phyloP scores from a whole-genome alignment of 1,284 basidiomycete species.

The Malassezia cuniculi region DNA sequence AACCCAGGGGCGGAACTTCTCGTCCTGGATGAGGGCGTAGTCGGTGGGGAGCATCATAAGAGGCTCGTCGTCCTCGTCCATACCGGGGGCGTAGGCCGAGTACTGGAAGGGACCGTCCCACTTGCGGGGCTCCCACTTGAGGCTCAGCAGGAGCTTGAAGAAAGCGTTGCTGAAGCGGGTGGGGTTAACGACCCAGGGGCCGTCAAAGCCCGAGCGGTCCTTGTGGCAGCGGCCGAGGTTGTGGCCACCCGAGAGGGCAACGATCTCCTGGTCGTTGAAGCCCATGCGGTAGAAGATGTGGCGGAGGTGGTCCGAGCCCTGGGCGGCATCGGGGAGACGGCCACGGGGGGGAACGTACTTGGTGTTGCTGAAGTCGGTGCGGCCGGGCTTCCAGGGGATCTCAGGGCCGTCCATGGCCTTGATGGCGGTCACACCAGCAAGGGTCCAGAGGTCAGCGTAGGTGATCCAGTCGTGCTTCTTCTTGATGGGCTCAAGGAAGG shows the following conservation, averaged over 20 bases:
- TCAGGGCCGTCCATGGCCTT: conserved; percentile 52
- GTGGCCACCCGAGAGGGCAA: conserved; percentile 85
- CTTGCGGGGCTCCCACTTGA: conserved; percentile 54
- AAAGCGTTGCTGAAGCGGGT: conserved; percentile 79
- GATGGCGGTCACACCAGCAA: conserved; percentile 51
- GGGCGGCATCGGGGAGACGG: conserved; percentile 76
- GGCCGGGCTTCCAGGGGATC: conserved; percentile 47
- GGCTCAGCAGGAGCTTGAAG: conserved; percentile 73
- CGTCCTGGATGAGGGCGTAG: conserved; percentile 37
- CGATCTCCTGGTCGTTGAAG: conserved; percentile 70
- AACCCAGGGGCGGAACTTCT: conserved; percentile 38
- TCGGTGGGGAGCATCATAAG: conserved; percentile 53
- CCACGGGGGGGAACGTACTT: conserved; percentile 66
- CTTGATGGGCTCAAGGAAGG: conserved; percentile 75
- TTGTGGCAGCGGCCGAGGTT: conserved; percentile 85
- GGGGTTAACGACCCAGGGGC: conserved; percentile 48
- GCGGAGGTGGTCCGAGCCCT: conserved; percentile 74
- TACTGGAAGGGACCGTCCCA: conserved; percentile 49
- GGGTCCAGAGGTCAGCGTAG: conserved; percentile 45
- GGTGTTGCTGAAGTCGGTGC: conserved; percentile 42
- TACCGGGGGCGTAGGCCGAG: conserved; percentile 35
- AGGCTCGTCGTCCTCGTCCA: conserved; percentile 45
- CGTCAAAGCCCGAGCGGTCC: conserved; percentile 46
- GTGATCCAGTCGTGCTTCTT: conserved; percentile 46
- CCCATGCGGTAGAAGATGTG: conserved; percentile 49